phyloP scores from a whole-genome alignment of 768 basidiomycete genomes.

The Tephrocybe sp. region DNA sequence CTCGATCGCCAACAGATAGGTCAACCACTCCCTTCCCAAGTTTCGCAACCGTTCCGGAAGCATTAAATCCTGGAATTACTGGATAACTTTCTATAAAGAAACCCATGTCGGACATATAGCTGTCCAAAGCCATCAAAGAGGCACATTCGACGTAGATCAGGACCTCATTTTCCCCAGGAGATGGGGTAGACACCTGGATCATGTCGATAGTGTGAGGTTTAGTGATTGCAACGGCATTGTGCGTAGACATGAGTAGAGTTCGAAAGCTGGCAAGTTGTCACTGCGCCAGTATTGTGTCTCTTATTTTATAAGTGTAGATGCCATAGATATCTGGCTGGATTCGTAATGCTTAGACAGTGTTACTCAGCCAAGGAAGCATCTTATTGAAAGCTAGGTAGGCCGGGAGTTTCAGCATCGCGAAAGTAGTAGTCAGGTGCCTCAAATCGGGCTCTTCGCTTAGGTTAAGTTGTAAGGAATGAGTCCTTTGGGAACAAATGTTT shows the following conservation, averaged over 20 bases:
- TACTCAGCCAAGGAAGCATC: too few species aligned
- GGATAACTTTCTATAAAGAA: conserved; percentile 25
- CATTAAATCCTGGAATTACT: conserved; percentile 30
- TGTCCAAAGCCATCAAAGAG: conserved; percentile 34
- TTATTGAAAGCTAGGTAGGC: too few species aligned
- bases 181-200: conserved; percentile 27
- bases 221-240: conserved; percentile 38
- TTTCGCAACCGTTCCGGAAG: conserved; percentile 31
- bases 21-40: conserved; percentile 29
- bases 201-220: conserved; percentile 31
- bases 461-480: too few species aligned
- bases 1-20: conserved; percentile 32
- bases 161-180: conserved; percentile 30
- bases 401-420: too few species aligned
- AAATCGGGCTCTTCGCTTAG: too few species aligned
- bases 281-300: too few species aligned
- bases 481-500: too few species aligned
- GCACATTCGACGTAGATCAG: conserved; percentile 34
- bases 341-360: too few species aligned
- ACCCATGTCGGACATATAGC: conserved; percentile 30
- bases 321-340: too few species aligned
- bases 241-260: conserved; percentile 27
- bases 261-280: too few species aligned
- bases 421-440: too few species aligned
- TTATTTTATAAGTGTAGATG: too few species aligned